These are phyloP conservation scores for Mycena indigotica DNA, from an alignment of 768 basidiomycete genomes.

Conservation along the genomic window DNA sequence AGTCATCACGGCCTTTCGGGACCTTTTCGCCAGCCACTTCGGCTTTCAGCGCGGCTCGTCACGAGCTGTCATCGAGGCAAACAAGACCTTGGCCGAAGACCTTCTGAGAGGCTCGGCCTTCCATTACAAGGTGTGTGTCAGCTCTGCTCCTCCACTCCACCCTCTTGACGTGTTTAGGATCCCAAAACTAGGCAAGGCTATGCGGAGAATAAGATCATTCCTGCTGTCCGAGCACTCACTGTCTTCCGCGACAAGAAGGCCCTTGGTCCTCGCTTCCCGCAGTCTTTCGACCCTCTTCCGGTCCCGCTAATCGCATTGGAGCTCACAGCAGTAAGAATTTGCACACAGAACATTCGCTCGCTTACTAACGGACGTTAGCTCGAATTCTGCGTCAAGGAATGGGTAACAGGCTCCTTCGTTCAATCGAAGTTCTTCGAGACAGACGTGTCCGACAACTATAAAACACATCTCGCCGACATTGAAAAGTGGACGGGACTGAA, in stretches of 20 bases:
- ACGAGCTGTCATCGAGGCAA: background rate
- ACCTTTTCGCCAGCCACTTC: background rate
- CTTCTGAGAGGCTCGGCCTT: background rate
- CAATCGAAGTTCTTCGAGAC: slow-evolving; percentile 1
- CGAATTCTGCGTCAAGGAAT: slow-evolving; percentile 1
- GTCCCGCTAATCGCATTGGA: background rate
- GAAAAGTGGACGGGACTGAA: slow-evolving; percentile 1
- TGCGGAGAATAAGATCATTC: slow-evolving; percentile 9
- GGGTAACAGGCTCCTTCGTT: background rate
- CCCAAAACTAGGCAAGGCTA: background rate
- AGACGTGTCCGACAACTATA: background rate
- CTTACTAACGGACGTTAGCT: slow-evolving; percentile 1
- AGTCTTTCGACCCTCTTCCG: slow-evolving; percentile 4
- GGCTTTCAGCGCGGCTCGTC: slow-evolving; percentile 3
- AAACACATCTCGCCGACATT: slow-evolving; percentile 1
- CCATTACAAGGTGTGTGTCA: slow-evolving; percentile 14
- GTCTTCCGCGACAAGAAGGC: background rate
- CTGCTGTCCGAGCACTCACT: background rate
- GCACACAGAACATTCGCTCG: background rate
- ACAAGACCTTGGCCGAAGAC: background rate
- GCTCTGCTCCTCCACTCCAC: background rate
- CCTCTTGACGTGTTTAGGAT: background rate
- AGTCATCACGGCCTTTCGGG: background rate
- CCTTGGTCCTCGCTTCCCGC: background rate
- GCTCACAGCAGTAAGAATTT: slow-evolving; percentile 1